These are phyloP conservation scores for Cladosporium cucumerinum DNA, from an alignment of 2,329 filamentous ascomycete genomes.

Conservation along the genomic window DNA sequence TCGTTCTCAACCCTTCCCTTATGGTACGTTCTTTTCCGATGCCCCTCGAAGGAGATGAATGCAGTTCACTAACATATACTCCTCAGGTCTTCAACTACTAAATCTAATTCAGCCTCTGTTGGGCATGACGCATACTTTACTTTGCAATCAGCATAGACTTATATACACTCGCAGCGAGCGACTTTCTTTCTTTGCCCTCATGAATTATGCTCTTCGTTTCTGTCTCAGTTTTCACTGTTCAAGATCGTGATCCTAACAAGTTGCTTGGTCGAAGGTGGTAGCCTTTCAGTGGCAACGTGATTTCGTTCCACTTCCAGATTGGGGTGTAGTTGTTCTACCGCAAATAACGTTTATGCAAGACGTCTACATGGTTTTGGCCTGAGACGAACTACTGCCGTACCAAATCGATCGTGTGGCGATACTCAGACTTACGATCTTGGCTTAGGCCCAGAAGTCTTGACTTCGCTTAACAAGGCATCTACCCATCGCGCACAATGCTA, in stretches of 20 bases:
- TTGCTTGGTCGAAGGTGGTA: background rate
- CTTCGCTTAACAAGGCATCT: background rate
- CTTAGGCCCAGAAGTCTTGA: background rate
- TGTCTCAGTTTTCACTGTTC: background rate
- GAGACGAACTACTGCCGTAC: background rate
- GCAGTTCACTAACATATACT: background rate
- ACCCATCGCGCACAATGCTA: background rate
- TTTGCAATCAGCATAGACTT: background rate
- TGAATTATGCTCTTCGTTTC: background rate
- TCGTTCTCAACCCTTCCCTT: constrained; percentile 52
- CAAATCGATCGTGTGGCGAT: background rate
- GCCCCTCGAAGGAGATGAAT: too few relatives aligned
- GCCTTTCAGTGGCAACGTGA: background rate
- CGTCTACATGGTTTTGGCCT: background rate
- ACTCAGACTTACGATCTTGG: background rate
- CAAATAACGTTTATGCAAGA: background rate
- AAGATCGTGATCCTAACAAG: background rate
- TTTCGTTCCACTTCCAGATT: rapidly evolving
- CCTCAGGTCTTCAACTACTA: constrained; percentile 55
- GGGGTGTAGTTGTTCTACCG: background rate
- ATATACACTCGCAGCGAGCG: background rate
- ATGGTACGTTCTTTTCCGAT: background rate
- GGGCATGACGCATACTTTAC: background rate
- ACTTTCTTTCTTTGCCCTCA: background rate
- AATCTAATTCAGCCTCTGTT: background rate